Percentiles rank a stretch among this genome's conserved stretches.
Evolutionary conservation across 352 stramenopile genomes (phyloP).

Genomic region (Phytophthora kernoviae): DNA sequence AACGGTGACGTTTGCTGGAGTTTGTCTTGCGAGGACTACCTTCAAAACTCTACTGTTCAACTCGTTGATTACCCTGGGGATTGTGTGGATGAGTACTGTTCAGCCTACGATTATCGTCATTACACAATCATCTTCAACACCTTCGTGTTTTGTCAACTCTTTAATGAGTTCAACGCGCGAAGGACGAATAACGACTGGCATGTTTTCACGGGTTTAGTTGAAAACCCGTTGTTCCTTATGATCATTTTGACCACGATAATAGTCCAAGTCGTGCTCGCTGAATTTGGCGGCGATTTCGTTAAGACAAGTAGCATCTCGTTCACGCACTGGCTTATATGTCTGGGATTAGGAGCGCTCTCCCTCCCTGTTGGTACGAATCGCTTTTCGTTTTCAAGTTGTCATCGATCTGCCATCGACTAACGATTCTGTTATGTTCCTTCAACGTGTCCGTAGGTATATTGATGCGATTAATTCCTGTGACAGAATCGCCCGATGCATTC

Average conservation of each 20-base stretch:
- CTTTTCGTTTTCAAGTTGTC: not conserved
- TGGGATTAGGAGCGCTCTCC: slow-evolving; percentile 64
- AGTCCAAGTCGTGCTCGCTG: slow-evolving; percentile 95
- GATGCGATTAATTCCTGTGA: slow-evolving; percentile 78
- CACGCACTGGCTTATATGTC: slow-evolving; percentile 62
- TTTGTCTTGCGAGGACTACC: slow-evolving; percentile 69
- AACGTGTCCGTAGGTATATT: slow-evolving; percentile 51
- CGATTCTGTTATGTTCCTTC: not conserved
- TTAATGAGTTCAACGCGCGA: slow-evolving; percentile 87
- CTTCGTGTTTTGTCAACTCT: slow-evolving; percentile 98
- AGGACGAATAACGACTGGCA: slow-evolving; percentile 95
- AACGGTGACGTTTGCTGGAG: slow-evolving; percentile 52
- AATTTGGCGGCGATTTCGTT: slow-evolving; percentile 93
- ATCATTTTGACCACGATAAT: slow-evolving; percentile 93
- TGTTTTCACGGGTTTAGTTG: slow-evolving; percentile 91
- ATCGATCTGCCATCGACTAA: not conserved
- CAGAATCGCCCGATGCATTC: slow-evolving; percentile 66
- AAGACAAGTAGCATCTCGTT: slow-evolving; percentile 77
- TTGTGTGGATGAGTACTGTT: slow-evolving; percentile 57
- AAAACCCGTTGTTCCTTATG: slow-evolving; percentile 93
- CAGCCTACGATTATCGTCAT: slow-evolving; percentile 87
- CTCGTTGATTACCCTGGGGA: slow-evolving; percentile 46
- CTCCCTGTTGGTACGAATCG: slow-evolving; percentile 65
- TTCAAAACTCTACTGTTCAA: slow-evolving; percentile 22
- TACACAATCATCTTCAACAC: slow-evolving; percentile 98